Evolutionary conservation across 495 filamentous ascomycete species (phyloP), one percentile per base, ranked within the genome.

Genomic region (Rostrohypoxylon terebratum): DNA sequence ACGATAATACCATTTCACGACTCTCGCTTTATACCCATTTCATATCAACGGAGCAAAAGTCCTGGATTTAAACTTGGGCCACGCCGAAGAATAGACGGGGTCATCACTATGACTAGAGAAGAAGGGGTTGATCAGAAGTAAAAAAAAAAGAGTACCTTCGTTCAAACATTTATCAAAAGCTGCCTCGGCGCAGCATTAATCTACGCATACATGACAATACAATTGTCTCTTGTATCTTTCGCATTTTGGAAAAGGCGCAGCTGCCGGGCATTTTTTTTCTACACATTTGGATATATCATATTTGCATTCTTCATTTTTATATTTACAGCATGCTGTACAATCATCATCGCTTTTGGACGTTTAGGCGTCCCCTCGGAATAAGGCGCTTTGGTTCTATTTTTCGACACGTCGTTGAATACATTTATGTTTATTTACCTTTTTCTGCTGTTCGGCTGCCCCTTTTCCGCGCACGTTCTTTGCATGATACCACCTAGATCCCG

Each of bases 221-320:
- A 69, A 44, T 48, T 59, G 57, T 57, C 20, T 61, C 10, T 25
- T 55, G 48, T 58, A 66, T 68, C 60, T 16, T 69, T 75, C 44
- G 66, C 72, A 77, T 77, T 40, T 59, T 54, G 65, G 20, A 55
- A 72, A 71, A 75, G 71, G 59, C 72, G 72, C 73, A 75, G 60
- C 75, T 59, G 71, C 59, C 53, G 62, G 62, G 66, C 53, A 72
- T 65, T 50, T 42, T 57, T 38, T 50, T 42, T 57, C 25, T 42
- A 40, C 51, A 31, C 40, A 40, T 34, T 59, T 42, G 73, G 44
- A 72, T 65, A 70, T 74, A 74, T 47, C 59, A 40, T 77, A 45
- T 14, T 59, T 58, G 44, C 55, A 72, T 68, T 69, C 58, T 23
- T 28, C 20, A 28, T 51, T 57, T 66, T 48, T 55, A 69, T 67